phyloP scores from a whole-genome alignment of 2,329 filamentous ascomycete species.

The Berkeleyomyces basicola region DNA sequence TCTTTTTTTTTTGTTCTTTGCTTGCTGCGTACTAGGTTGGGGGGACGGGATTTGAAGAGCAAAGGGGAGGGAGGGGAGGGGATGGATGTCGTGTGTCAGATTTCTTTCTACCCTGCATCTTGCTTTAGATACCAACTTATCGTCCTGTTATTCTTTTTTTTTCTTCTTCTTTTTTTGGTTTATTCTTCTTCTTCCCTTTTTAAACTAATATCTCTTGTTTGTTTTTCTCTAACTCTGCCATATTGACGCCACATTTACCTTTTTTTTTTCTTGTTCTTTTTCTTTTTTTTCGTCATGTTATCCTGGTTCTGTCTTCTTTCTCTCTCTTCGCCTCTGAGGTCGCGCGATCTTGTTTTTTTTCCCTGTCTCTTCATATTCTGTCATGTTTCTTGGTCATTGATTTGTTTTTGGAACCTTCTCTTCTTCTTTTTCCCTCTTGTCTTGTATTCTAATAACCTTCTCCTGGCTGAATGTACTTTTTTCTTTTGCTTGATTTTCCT shows the following conservation, averaged over 20 bases:
- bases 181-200: not conserved
- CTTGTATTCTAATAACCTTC: not conserved
- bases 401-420: not conserved
- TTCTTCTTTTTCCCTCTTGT: not conserved
- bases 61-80: not conserved
- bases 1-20: conserved; percentile 1
- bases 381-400: not conserved
- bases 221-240: not conserved
- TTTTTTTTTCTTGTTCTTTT: not conserved
- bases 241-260: not conserved
- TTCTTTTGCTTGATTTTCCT: not conserved
- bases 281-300: not conserved
- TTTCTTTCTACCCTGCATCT: not conserved
- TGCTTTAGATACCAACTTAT: conserved; percentile 11
- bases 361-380: not conserved
- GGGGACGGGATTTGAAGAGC: not conserved
- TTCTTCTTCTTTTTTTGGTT: not conserved
- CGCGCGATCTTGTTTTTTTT: not conserved
- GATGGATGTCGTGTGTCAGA: not conserved
- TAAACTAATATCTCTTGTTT: not conserved
- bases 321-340: not conserved
- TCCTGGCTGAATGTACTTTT: not conserved
- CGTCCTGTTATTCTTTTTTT: conserved; percentile 4
- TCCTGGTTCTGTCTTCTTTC: not conserved
- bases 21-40: not conserved